Base-by-base conservation (phyloP, 1,139 yeast genomes). In the Suhomyces bokatorum region DNA sequence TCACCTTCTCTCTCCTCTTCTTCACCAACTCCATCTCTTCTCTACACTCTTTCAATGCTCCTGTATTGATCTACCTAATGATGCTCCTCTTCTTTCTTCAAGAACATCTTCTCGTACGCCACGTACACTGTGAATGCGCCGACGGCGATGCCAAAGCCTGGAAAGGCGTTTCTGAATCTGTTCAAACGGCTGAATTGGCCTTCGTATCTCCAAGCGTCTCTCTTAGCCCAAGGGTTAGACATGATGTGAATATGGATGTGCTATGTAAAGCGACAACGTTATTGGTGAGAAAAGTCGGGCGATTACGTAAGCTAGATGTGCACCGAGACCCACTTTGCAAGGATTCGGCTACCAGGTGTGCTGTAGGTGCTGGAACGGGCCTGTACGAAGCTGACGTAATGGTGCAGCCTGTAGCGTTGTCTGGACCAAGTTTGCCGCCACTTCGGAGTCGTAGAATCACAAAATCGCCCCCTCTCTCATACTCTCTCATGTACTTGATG, bases 151-250 rank as follows among this genome's bases (percentile, higher is more conserved):
- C 90, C 89, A 44, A 88, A 77, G 2, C 96, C 96, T 3, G 96
- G 96, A 61, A 88, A 80, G n/a, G 87, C 78, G 48, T 81, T 81
- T 58, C 75, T 83, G 67, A 82, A 85, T 58, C 95, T 74, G 67
- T 84, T 83, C 45, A 70, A 69, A 57, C 91, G 81, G 47, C 86
- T 76, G 70, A 88, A 88, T 47, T 83, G 87, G 49, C 95, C 95
- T 58, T 83, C 85, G 67, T 81, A 85, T 75, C 96, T 83, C 96
- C 96, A 88, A 44, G 95, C 95, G 64, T 88, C 96, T 77, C 96
- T 85, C 57, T 70, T 73, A 43, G 77, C 78, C 79, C 79, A 74
- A 45, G 78, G 78, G 57, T 73, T 73, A 22, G 53, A 50, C 42
- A 38, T 43, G 9, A 20, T 32, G 30, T 34, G 34, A 7, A 22